These are phyloP conservation scores for Dryas integrifolia DNA, from an alignment of 331 rosid species.

Conservation along the genomic window DNA sequence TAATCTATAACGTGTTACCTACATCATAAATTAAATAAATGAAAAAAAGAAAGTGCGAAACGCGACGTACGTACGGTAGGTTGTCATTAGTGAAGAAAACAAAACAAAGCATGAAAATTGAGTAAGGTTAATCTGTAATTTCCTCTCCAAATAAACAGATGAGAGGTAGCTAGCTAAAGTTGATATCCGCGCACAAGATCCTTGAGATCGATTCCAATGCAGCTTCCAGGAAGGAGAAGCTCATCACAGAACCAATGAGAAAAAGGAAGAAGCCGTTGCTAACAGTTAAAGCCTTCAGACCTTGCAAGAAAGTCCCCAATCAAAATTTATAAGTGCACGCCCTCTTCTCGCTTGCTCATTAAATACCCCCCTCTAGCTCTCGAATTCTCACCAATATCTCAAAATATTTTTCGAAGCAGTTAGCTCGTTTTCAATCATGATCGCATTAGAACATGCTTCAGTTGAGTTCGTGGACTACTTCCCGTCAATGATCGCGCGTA, in stretches of 20 bases:
- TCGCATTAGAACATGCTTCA: neutral
- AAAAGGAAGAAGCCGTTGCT: neutral
- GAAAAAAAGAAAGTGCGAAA: too few species aligned
- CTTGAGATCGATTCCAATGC: constrained; percentile 8
- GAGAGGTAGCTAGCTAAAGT: neutral
- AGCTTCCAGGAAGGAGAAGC: constrained; percentile 31
- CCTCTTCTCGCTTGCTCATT: neutral
- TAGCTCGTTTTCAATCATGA: neutral
- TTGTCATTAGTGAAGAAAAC: neutral
- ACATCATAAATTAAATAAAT: too few species aligned
- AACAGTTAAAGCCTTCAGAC: neutral
- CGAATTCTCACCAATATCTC: neutral
- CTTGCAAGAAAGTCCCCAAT: neutral
- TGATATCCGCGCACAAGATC: neutral
- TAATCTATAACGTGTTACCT: too few species aligned
- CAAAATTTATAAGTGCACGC: neutral
- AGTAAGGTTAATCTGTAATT: constrained; percentile 18
- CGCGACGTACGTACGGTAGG: too few species aligned
- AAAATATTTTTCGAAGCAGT: neutral
- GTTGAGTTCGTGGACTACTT: constrained; percentile 61
- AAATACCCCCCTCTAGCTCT: neutral
- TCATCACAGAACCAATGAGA: neutral
- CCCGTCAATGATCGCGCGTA: constrained; percentile 56
- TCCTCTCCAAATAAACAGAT: neutral
- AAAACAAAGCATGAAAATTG: neutral